Percentiles rank a stretch among this genome's conserved stretches.
Evolutionary conservation across 495 filamentous ascomycete species (phyloP).

Genomic region (Penicillium daleae): DNA sequence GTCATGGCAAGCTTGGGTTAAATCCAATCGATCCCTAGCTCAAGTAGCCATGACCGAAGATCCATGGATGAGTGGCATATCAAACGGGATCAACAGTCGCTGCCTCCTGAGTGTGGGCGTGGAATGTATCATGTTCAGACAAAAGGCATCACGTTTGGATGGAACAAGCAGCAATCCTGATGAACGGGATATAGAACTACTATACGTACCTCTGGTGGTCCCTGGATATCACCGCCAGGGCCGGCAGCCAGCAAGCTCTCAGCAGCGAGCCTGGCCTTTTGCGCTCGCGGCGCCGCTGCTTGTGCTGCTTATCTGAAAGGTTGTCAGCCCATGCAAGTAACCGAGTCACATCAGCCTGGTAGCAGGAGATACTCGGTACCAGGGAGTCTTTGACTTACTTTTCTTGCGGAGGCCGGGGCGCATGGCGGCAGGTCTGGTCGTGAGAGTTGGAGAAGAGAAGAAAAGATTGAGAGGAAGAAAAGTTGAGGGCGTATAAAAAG

Average conservation of each 20-base stretch:
- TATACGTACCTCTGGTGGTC: neutral
- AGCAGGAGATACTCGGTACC: neutral
- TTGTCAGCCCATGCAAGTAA: neutral
- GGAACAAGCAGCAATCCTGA: neutral
- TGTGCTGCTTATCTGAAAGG: no score
- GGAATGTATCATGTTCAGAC: no score
- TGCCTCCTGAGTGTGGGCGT: neutral
- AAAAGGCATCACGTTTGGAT: neutral
- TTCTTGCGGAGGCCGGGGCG: no score
- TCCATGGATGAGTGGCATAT: neutral
- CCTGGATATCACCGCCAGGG: neutral
- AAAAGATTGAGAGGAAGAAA: neutral
- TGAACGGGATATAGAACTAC: neutral
- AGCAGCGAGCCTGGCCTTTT: neutral
- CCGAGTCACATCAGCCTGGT: neutral
- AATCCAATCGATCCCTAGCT: neutral
- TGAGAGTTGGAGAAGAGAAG: neutral
- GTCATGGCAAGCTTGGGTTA: neutral
- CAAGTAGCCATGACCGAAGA: neutral
- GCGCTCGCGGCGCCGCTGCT: no score
- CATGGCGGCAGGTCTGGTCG: no score
- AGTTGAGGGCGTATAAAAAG: neutral
- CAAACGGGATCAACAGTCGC: neutral
- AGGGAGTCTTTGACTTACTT: neutral
- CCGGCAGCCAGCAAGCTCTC: neutral